Evolutionary conservation across 2,329 filamentous ascomycete genomes (phyloP).

Genomic region (Thelonectria olida): DNA sequence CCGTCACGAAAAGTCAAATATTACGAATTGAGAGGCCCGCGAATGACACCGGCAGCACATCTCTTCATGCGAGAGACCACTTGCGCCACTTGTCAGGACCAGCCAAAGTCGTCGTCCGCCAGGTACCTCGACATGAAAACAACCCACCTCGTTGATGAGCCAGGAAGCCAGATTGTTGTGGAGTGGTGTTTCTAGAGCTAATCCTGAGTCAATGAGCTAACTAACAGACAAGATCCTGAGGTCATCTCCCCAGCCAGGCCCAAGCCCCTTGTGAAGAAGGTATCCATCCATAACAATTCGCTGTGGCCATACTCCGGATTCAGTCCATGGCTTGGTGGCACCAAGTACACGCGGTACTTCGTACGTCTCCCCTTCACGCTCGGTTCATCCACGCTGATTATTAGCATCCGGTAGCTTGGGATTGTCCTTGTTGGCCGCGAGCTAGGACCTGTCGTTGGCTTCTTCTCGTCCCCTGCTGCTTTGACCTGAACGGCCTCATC

Average conservation of each 20-base stretch:
- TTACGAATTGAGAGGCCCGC: not conserved
- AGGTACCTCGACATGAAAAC: too few relatives aligned
- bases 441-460: slow-evolving; percentile 3
- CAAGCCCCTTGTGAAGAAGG: slow-evolving; percentile 1
- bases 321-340: not conserved
- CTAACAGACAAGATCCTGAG: slow-evolving; percentile 13
- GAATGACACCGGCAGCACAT: not conserved
- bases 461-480: not conserved
- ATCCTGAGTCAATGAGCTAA: slow-evolving; percentile 11
- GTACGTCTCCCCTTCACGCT: not conserved
- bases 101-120: too few relatives aligned
- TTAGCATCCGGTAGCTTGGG: slow-evolving; percentile 13
- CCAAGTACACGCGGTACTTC: not conserved
- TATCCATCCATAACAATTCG: slow-evolving; percentile 13
- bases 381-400: slow-evolving; percentile 9
- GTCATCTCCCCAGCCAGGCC: slow-evolving; percentile 10
- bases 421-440: not conserved
- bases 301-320: slow-evolving; percentile 11
- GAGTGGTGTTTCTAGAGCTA: slow-evolving; percentile 15
- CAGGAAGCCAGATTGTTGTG: slow-evolving; percentile 16
- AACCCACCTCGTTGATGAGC: not conserved
- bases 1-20: not conserved
- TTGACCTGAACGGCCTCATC: not conserved
- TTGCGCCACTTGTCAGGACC: too few relatives aligned
- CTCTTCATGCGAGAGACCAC: too few relatives aligned